Conservation (phyloP, 78 protist species). For the Pigoraptor vietnamica region DNA sequence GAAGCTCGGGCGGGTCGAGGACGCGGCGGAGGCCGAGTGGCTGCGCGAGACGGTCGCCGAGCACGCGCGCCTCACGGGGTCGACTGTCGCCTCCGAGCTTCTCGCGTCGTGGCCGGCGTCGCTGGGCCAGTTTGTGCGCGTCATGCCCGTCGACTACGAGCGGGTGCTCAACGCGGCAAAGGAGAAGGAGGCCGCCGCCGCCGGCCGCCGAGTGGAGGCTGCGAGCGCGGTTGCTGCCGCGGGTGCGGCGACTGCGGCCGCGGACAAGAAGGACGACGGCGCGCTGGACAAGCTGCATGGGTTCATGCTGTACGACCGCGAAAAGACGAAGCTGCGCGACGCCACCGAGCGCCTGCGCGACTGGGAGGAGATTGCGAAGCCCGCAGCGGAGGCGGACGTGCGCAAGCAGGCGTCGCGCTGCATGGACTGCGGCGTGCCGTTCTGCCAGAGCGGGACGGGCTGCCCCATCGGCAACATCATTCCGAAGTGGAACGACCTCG, state of each 20-base stretch:
- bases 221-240: neutral
- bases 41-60: slow-evolving; percentile 19
- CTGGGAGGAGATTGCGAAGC: slow-evolving; percentile 49
- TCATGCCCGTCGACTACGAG: slow-evolving; percentile 56
- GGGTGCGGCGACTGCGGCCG: slow-evolving; percentile 6
- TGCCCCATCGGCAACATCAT: slow-evolving; percentile 82
- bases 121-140: slow-evolving; percentile 31
- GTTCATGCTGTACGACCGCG: slow-evolving; percentile 64
- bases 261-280: neutral
- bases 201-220: neutral
- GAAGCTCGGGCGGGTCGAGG: slow-evolving; percentile 10
- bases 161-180: slow-evolving; percentile 18
- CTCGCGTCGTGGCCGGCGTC: slow-evolving; percentile 31
- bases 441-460: slow-evolving; percentile 71
- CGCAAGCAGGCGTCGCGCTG: slow-evolving; percentile 66
- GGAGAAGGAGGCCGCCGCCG: neutral
- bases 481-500: slow-evolving; percentile 77
- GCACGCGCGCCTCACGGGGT: slow-evolving; percentile 27
- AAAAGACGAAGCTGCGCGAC: slow-evolving; percentile 43
- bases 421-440: slow-evolving; percentile 91
- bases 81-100: slow-evolving; percentile 38
- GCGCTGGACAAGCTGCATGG: slow-evolving; percentile 44
- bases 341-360: slow-evolving; percentile 55
- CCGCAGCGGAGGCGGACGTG: neutral
- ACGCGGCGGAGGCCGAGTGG: neutral